These are phyloP conservation scores for Diversispora eburnea DNA, from an alignment of 192 early-diverging fungal species.

Conservation along the genomic window DNA sequence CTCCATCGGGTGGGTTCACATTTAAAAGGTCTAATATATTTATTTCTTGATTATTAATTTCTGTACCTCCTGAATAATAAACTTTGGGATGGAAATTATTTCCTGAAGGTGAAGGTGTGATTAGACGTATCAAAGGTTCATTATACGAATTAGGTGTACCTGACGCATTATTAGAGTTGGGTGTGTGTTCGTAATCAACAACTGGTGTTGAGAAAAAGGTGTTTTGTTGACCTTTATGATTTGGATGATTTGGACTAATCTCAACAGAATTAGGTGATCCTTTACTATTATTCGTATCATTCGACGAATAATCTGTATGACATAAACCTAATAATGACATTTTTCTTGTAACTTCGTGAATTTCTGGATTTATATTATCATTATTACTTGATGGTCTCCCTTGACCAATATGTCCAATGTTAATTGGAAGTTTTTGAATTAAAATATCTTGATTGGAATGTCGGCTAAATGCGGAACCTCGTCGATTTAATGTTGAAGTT, in stretches of 20 bases:
- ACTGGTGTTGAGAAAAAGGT: background rate
- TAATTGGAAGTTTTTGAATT: background rate
- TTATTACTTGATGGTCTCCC: conserved; percentile 18
- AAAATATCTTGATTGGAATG: conserved; percentile 8
- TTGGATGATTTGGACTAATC: background rate
- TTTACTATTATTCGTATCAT: background rate
- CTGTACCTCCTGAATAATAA: background rate
- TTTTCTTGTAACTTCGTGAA: conserved; percentile 10
- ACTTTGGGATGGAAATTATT: background rate
- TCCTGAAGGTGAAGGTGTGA: background rate
- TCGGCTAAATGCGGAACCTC: background rate
- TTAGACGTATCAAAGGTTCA: conserved; percentile 9
- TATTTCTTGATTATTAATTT: conserved; percentile 16
- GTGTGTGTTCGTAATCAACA: background rate
- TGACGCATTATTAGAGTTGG: background rate
- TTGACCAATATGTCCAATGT: conserved; percentile 15
- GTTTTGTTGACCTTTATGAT: background rate
- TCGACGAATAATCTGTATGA: background rate
- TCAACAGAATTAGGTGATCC: background rate
- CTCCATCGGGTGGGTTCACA: background rate
- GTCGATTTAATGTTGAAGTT: background rate
- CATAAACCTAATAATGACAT: conserved; percentile 20
- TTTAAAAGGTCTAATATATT: background rate
- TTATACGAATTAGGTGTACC: background rate
- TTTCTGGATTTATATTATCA: background rate